Conservation (phyloP, 768 basidiomycete genomes). For the Candolleomyces eurysporus region DNA sequence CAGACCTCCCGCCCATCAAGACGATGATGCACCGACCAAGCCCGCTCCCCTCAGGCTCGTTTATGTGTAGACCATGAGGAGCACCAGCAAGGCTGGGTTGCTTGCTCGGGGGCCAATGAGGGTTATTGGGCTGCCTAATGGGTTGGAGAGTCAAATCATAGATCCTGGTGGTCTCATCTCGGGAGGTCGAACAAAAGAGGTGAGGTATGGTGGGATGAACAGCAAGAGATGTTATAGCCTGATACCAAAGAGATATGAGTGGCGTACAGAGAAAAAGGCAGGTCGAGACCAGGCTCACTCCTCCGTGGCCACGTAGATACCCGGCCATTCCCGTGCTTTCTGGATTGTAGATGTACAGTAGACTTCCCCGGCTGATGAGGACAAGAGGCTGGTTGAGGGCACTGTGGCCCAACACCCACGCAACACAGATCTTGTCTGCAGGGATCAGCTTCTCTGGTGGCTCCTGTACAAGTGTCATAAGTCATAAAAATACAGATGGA, state of each 20-base stretch:
- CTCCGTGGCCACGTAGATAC: slow-evolving; percentile 67
- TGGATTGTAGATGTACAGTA: slow-evolving; percentile 57
- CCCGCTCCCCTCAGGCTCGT: slow-evolving; percentile 60
- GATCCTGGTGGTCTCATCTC: slow-evolving; percentile 67
- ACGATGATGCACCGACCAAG: slow-evolving; percentile 62
- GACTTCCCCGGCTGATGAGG: slow-evolving; percentile 50
- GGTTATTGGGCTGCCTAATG: slow-evolving; percentile 36
- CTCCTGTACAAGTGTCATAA: not conserved
- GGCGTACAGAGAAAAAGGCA: not conserved
- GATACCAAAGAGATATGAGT: slow-evolving; percentile 1
- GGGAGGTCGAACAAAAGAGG: slow-evolving; percentile 68
- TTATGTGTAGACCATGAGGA: slow-evolving; percentile 64
- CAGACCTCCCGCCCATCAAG: slow-evolving; percentile 67
- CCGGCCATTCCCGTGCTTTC: slow-evolving; percentile 38
- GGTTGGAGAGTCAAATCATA: slow-evolving; percentile 53
- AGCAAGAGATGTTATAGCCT: slow-evolving; percentile 67
- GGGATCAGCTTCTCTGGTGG: slow-evolving; percentile 17
- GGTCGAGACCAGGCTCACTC: slow-evolving; percentile 42
- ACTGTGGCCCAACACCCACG: slow-evolving; percentile 55
- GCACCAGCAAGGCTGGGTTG: slow-evolving; percentile 59
- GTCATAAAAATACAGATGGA: not conserved
- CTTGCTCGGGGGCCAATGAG: slow-evolving; percentile 50
- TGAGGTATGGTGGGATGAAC: slow-evolving; percentile 61
- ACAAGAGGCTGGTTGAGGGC: slow-evolving; percentile 56
- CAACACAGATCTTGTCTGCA: slow-evolving; percentile 40